Conservation (phyloP, 1,284 basidiomycete species). For the Rhodofomes roseus region DNA sequence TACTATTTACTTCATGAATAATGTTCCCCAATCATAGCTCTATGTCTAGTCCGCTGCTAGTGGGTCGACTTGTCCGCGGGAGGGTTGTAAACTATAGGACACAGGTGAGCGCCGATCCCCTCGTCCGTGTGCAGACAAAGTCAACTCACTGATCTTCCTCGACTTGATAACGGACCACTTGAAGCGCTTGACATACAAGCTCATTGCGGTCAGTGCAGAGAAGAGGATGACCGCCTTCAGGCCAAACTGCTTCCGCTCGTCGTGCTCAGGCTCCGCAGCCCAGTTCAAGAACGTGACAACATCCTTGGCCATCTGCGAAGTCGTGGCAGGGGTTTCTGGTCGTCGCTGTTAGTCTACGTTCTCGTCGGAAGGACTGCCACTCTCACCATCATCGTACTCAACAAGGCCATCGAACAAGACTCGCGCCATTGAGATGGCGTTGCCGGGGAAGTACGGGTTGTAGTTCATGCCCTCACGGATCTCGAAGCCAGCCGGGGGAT, state of each 20-base stretch:
- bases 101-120: conserved; percentile 9
- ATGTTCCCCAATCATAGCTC: conserved; percentile 1
- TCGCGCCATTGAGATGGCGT: conserved; percentile 98
- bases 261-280: conserved; percentile 97
- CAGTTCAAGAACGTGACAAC: conserved; percentile 93
- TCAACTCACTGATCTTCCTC: conserved; percentile 80
- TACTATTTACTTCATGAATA: conserved; percentile 5
- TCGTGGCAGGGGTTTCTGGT: conserved; percentile 90
- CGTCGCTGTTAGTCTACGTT: neutral
- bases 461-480: conserved; percentile 98
- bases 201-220: conserved; percentile 77
- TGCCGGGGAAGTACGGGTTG: conserved; percentile 97
- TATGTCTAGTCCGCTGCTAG: conserved; percentile 16
- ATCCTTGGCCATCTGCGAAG: conserved; percentile 99
- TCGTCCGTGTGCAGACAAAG: neutral
- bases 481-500: conserved; percentile 95
- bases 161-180: conserved; percentile 93
- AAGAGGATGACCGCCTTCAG: conserved; percentile 92
- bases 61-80: conserved; percentile 40
- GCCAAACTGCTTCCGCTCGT: conserved; percentile 95
- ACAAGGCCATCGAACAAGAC: conserved; percentile 94
- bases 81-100: conserved; percentile 49
- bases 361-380: neutral
- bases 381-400: conserved; percentile 87
- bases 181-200: conserved; percentile 90